These are phyloP conservation scores for Chlorophyllum brunneum DNA, from an alignment of 768 basidiomycete genomes.

Conservation along the genomic window DNA sequence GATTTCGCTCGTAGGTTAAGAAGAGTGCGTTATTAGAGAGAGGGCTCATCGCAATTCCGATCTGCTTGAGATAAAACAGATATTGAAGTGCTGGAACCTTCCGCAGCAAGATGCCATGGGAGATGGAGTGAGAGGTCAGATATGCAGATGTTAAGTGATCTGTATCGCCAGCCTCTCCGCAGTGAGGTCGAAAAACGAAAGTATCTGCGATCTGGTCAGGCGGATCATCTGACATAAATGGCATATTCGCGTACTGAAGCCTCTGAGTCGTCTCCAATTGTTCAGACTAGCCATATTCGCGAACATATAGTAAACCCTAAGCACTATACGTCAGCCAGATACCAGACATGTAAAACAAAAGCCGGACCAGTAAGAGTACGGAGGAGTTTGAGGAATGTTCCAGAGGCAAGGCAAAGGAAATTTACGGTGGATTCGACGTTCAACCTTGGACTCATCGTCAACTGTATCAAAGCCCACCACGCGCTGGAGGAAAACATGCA, in stretches of 20 bases:
- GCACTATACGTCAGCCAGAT: not conserved
- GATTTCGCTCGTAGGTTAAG: constrained; percentile 94
- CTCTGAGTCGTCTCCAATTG: constrained; percentile 81
- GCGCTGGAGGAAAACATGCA: constrained; percentile 93
- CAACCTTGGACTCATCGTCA: constrained; percentile 95
- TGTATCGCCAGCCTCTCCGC: constrained; percentile 96
- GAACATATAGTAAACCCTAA: constrained; percentile 95
- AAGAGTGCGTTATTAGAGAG: constrained; percentile 97
- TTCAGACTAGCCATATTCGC: constrained; percentile 95
- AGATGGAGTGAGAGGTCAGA: constrained; percentile 95
- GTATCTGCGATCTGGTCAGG: constrained; percentile 56
- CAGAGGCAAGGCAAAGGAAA: constrained; percentile 90
- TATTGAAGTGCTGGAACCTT: constrained; percentile 98
- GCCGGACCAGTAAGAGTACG: constrained; percentile 90
- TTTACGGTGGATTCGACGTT: constrained; percentile 88
- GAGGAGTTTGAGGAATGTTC: constrained; percentile 87
- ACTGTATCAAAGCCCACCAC: constrained; percentile 98
- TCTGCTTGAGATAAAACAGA: constrained; percentile 96
- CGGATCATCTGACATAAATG: not conserved
- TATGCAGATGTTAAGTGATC: constrained; percentile 97
- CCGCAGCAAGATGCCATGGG: constrained; percentile 96
- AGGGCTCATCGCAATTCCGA: constrained; percentile 98
- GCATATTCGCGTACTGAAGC: constrained; percentile 73
- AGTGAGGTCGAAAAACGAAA: constrained; percentile 94
- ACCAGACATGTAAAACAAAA: not conserved